These are phyloP conservation scores for Solanum gracilifrons DNA, from an alignment of 257 asterid genomes.

Conservation along the genomic window DNA sequence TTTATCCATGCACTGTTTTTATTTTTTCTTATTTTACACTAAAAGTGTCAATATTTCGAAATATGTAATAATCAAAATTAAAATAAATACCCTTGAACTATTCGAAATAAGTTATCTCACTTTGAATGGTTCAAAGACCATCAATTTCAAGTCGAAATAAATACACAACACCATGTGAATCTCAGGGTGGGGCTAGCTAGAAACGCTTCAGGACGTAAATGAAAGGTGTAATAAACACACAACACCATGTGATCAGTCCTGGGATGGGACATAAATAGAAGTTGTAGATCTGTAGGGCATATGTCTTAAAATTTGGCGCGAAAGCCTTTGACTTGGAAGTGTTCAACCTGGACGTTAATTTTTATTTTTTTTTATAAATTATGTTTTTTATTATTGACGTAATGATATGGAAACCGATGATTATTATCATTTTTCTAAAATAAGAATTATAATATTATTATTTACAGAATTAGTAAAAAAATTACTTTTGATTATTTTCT, in stretches of 20 bases:
- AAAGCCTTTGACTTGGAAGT: not conserved
- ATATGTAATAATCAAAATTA: too few relatives aligned
- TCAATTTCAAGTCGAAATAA: not conserved
- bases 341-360: not conserved
- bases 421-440: not conserved
- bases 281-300: not conserved
- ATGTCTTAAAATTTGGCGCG: not conserved
- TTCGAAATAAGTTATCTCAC: not conserved
- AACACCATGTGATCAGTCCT: not conserved
- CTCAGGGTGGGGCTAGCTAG: not conserved
- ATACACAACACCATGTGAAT: not conserved
- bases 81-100: not conserved
- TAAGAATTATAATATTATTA: too few relatives aligned
- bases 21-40: not conserved
- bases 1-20: not conserved
- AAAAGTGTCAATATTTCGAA: not conserved
- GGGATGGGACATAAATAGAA: not conserved
- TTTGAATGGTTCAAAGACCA: not conserved
- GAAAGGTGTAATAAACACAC: not conserved
- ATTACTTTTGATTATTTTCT: not conserved
- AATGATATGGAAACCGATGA: not conserved
- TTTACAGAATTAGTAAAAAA: not conserved
- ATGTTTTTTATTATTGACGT: too few relatives aligned
- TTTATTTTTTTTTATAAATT: too few relatives aligned
- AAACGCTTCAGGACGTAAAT: not conserved